Evolutionary conservation across 208 protist species (phyloP).

Genomic region (Leishmania gerbilli): DNA sequence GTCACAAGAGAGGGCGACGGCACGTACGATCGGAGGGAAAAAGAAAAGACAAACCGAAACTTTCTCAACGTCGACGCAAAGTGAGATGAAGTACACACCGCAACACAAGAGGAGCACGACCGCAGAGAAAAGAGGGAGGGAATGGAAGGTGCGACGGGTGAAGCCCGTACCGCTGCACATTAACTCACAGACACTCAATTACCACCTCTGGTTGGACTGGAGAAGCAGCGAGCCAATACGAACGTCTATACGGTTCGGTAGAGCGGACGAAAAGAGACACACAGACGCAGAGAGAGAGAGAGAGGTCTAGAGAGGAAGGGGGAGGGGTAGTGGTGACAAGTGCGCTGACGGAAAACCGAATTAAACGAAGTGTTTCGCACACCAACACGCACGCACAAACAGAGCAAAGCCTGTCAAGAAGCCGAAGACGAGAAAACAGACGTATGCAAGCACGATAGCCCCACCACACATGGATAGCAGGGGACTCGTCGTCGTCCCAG

Average conservation of each 20-base stretch:
- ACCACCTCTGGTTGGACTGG: not conserved
- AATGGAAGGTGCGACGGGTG: not conserved
- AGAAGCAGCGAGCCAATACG: not conserved
- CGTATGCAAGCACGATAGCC: not conserved
- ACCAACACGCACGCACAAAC: not conserved
- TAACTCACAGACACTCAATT: not conserved
- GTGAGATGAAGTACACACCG: not conserved
- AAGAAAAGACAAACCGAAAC: constrained; percentile 3
- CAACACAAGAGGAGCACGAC: not conserved
- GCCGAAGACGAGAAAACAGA: not conserved
- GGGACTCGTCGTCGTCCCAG: not conserved
- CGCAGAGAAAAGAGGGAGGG: not conserved
- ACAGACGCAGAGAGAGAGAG: too few relatives aligned
- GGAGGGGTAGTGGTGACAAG: not conserved
- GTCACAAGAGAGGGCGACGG: too few relatives aligned
- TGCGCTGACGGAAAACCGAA: not conserved
- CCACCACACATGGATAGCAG: not conserved
- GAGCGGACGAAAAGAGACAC: too few relatives aligned
- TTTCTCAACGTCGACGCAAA: too few relatives aligned
- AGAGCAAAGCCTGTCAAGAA: not conserved
- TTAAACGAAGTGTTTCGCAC: not conserved
- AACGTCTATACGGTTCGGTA: not conserved
- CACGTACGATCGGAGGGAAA: constrained; percentile 3
- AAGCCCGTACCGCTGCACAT: not conserved
- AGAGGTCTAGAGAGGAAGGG: not conserved